These are phyloP conservation scores for Orobanche coerulescens DNA, from an alignment of 257 asterid genomes.

Conservation along the genomic window DNA sequence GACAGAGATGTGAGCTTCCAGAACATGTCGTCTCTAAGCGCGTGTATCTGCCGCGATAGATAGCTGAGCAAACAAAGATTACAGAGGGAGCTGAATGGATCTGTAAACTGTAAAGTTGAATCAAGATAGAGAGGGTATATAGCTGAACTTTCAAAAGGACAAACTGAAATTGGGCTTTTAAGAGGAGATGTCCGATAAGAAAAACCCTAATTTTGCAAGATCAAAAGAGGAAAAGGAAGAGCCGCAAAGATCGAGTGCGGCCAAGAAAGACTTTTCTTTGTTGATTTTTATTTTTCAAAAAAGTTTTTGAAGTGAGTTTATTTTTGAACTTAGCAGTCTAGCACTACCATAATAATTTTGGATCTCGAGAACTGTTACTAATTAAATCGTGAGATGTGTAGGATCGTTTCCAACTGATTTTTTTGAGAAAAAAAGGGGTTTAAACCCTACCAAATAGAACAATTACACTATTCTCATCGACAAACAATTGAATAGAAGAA, in stretches of 20 bases:
- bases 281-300: constrained; percentile 15
- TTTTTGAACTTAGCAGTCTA: no score
- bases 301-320: no score
- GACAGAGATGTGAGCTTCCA: constrained; percentile 91
- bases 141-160: constrained; percentile 20
- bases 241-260: constrained; percentile 35
- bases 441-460: no score
- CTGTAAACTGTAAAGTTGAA: constrained; percentile 43
- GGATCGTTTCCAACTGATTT: no score
- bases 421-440: no score
- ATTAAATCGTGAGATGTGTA: no score
- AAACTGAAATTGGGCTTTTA: constrained; percentile 12
- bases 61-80: constrained; percentile 11
- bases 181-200: constrained; percentile 21
- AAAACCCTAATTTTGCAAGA: constrained; percentile 38
- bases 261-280: constrained; percentile 10
- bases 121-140: constrained; percentile 21
- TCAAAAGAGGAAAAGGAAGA: constrained; percentile 23
- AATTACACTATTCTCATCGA: no score
- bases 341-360: no score
- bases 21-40: constrained; percentile 48
- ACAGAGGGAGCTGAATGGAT: constrained; percentile 32
- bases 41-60: constrained; percentile 20
- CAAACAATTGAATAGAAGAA: no score
- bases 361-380: no score